phyloP scores from a whole-genome alignment of 1,284 basidiomycete species.

The Athelia psychrophila region DNA sequence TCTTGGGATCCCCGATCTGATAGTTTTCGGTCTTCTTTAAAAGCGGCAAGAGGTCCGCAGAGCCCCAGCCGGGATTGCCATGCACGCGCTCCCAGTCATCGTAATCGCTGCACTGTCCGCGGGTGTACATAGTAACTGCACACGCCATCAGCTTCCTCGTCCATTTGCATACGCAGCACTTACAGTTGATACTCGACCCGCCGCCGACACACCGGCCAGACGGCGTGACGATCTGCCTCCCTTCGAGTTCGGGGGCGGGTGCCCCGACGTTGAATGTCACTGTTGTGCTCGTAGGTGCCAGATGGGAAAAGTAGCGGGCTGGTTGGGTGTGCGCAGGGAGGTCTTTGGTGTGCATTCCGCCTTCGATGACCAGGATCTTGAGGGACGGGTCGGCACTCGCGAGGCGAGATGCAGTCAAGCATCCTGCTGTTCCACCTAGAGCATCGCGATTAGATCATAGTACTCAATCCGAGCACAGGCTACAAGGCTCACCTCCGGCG shows the following conservation, averaged over 20 bases:
- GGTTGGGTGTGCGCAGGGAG: slow-evolving; percentile 47
- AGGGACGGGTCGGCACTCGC: slow-evolving; percentile 36
- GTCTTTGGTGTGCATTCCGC: slow-evolving; percentile 42
- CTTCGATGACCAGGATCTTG: slow-evolving; percentile 41
- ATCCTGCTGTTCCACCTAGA: slow-evolving; percentile 39
- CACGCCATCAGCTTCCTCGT: not conserved
- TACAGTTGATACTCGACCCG: slow-evolving; percentile 60
- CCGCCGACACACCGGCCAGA: slow-evolving; percentile 54
- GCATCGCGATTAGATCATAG: not conserved
- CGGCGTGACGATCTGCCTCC: slow-evolving; percentile 38
- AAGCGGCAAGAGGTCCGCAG: slow-evolving; percentile 46
- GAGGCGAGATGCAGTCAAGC: slow-evolving; percentile 40
- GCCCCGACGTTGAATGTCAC: slow-evolving; percentile 40
- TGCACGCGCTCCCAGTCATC: slow-evolving; percentile 50
- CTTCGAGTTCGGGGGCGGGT: slow-evolving; percentile 40
- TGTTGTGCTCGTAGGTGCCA: slow-evolving; percentile 35
- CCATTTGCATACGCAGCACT: too few species aligned
- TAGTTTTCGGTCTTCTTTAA: slow-evolving; percentile 56
- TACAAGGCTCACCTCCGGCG: slow-evolving; percentile 24
- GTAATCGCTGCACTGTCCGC: slow-evolving; percentile 54
- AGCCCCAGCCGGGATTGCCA: slow-evolving; percentile 54
- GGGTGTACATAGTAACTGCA: slow-evolving; percentile 51
- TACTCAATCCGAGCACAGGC: too few species aligned
- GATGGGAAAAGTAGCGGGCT: slow-evolving; percentile 39
- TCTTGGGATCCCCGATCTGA: slow-evolving; percentile 26